Evolutionary conservation across 306 rosid genomes (phyloP).

Genomic region (Clitoria ternatea): DNA sequence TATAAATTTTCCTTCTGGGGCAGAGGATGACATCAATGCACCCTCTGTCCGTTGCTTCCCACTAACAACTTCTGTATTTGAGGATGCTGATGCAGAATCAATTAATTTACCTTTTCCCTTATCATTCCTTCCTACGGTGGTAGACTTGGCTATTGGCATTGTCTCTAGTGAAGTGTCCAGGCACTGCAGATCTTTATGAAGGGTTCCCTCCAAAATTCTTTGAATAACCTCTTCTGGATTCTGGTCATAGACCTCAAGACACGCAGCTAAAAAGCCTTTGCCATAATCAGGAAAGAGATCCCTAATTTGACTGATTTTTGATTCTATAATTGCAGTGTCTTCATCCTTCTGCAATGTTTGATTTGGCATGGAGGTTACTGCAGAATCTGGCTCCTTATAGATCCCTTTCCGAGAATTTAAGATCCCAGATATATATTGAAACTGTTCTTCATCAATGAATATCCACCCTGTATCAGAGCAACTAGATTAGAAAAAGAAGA

Average conservation of each 20-base stretch:
- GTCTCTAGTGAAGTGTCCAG: conserved; percentile 67
- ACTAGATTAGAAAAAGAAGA: conserved; percentile 17
- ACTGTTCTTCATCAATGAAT: conserved; percentile 69
- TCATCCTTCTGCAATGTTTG: conserved; percentile 53
- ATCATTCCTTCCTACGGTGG: conserved; percentile 41
- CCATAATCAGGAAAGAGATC: conserved; percentile 95
- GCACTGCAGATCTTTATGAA: conserved; percentile 69
- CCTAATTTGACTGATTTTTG: conserved; percentile 90
- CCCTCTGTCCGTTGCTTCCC: conserved; percentile 42
- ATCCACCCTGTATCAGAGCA: conserved; percentile 80
- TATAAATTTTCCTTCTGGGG: conserved; percentile 63
- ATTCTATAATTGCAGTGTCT: conserved; percentile 68
- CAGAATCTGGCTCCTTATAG: conserved; percentile 30
- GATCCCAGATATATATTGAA: conserved; percentile 60
- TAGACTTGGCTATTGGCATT: conserved; percentile 48
- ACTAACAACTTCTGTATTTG: conserved; percentile 25
- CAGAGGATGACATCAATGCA: conserved; percentile 51
- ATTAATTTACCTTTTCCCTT: conserved; percentile 84
- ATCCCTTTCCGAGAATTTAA: conserved; percentile 40
- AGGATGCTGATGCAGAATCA: conserved; percentile 40
- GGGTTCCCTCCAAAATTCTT: conserved; percentile 91
- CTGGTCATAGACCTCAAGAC: conserved; percentile 91
- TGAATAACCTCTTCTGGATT: conserved; percentile 97
- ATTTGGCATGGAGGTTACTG: conserved; percentile 23
- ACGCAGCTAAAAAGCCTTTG: conserved; percentile 75